These are phyloP conservation scores for Globisporangium solare DNA, from an alignment of 352 stramenopile species.

Conservation along the genomic window DNA sequence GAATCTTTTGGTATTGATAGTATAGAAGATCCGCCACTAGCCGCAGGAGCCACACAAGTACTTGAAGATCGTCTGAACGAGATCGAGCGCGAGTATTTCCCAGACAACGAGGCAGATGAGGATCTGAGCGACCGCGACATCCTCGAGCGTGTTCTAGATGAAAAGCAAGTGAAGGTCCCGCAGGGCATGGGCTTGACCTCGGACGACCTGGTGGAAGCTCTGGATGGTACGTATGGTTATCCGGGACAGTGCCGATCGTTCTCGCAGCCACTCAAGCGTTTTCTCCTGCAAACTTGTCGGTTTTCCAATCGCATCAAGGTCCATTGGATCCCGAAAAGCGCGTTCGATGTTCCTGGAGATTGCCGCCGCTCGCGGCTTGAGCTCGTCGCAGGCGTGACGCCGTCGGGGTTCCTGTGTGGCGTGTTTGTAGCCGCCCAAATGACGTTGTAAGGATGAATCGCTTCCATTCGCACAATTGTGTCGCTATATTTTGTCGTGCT, in stretches of 20 bases:
- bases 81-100: slow-evolving; percentile 2
- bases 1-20: background rate
- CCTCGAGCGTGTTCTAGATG: background rate
- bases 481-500: no score
- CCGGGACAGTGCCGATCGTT: slow-evolving; percentile 1
- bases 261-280: slow-evolving; percentile 5
- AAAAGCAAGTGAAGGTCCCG: background rate
- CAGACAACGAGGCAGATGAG: background rate
- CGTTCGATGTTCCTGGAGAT: background rate
- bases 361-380: slow-evolving; percentile 1
- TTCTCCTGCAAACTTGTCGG: background rate
- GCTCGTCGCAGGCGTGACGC: slow-evolving; percentile 3
- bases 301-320: slow-evolving; percentile 8
- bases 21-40: background rate
- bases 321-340: slow-evolving; percentile 2
- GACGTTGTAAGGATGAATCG: background rate
- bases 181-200: background rate
- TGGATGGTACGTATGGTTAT: slow-evolving; percentile 6
- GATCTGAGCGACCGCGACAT: background rate
- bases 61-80: background rate
- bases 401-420: slow-evolving; percentile 8
- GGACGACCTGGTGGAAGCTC: background rate
- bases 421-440: slow-evolving; percentile 3
- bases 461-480: no score
- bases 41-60: background rate